Evolutionary conservation across 345 rosid species (phyloP), one percentile per base, ranked within the genome.

Genomic region (Camelina neglecta): DNA sequence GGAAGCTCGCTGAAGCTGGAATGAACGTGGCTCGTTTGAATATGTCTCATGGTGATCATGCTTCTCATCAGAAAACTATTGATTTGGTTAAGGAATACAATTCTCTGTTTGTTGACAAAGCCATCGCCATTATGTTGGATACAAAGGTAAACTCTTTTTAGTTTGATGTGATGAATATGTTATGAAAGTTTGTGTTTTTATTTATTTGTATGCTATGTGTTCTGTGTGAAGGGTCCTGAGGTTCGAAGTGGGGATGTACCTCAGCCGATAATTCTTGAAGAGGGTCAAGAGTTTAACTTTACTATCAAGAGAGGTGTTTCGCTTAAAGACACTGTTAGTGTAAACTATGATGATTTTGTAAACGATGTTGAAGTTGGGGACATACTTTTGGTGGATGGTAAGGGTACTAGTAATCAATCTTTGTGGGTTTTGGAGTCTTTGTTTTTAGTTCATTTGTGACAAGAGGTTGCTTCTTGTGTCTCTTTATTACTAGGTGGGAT

Each of bases 231-330:
- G 97, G 99, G 97, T 57, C 99, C 99, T 80, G 99, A 95, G 86
- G 99, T 95, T 72, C 85, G 99, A 85, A 95, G 99, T 55, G 97
- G 97, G 15, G 99, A 95, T 82, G 89, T 90, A 38, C 97, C 97
- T 58, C 88, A 82, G 67, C 99, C 99, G 29, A 87, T 95, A 41
- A 57, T 62, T 39, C 86, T 95, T 0, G 65, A 87, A 72, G 93
- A 88, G 80, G 97, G 99, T 29, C 96, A 90, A 63, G 96, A 90
- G 71, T 95, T 95, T 75, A 95, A 87, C 76, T 95, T 95, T 67
- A 92, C 96, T 0, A 92, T 90, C 69, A 83, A 74, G 79, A 86
- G 97, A 83, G 97, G 96, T 62, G 88, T 95, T 74, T 76, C 88
- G 75, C 83, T 85, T 3, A 82, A 84, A 48, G 90, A 92, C 72